Base-by-base conservation (phyloP, 345 rosid genomes). In the Tarenaya hassleriana region DNA sequence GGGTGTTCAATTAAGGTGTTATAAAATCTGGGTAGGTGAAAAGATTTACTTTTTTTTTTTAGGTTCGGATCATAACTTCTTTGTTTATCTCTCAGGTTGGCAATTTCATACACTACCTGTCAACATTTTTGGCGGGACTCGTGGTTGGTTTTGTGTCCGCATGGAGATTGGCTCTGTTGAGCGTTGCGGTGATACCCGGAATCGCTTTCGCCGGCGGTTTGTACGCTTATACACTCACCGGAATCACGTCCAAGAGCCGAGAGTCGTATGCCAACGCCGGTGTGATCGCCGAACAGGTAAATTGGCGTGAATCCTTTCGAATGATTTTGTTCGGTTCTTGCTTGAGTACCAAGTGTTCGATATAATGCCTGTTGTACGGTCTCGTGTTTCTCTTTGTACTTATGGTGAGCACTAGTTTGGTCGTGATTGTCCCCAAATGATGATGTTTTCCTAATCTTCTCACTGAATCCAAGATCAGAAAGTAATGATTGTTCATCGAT, bases 201-300 rank as follows among this genome's bases (percentile, higher is more conserved):
- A 81, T 86, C 34, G 84, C 95, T 37, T 81, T 90, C 39, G 94
- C 97, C 8, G 97, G 97, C 19, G 90, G 95, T 14, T 70, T 86
- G 43, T 90, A 83, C 62, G 97, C 91, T 1, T 76, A 85, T 53
- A 74, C 86, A 13, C 77, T 90, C 57, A 90, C 91, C 0, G 86
- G 81, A 46, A 81, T 86, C 35, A 79, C 94, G 0, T 81, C 90
- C 15, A 86, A 83, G 57, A 81, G 91, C 77, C 83, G 97, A 7
- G 82, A 90, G 61, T 83, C 88, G 33, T 90, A 90, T 63, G 81
- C 86, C 5, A 83, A 76, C 38, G 97, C 95, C 2, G 94, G 95
- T 51, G 72, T 78, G 32, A 71, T 86, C 21, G 97, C 94, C 0
- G 95, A 86, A 77, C 94, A 84, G 94, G 94, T 84, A 35, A 33